Evolutionary conservation across 2,329 filamentous ascomycete genomes (phyloP), one percentile per base, ranked within the genome.

Genomic region (Diaporthe australafricana): DNA sequence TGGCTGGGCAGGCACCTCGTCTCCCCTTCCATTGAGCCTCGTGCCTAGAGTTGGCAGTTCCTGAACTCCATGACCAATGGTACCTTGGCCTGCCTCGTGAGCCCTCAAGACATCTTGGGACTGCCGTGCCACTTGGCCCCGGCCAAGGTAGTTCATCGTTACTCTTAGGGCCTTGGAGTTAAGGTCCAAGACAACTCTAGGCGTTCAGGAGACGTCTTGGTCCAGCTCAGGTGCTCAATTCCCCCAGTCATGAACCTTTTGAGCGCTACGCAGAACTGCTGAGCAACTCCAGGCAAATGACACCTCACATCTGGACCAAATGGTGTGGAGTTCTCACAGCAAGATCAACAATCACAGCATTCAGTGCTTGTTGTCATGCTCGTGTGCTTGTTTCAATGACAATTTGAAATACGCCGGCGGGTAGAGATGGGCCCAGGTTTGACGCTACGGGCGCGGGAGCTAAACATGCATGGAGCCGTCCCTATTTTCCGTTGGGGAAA

Each of bases 361-460:
- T 38, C 60, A 38, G 38, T 38, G 60, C 60, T 17, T 22, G 30
- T 25, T 48, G 53, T 25, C 53, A 27, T 50, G 42, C 17, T 35
- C 27, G 30, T 38, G 42, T 65, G 45, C 60, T 50, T 38, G 60
- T 65, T 65, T 65, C 60, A 65, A 65, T 65, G 60, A 16, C n/a
- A 50, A 65, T 65, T 65, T 65, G 60, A 65, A 65, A 65, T 65
- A 63, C 60, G 60, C 60, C 60, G 45, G 60, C 60, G 60, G 60
- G 60, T 38, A 38, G 30, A 38, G 30, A 65, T 50, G 60, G 60
- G 45, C 45, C 60, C 12, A 38, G 7, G 60, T 65, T 65, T 65
- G 60, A 65, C 60, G 60, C 60, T 65, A 65, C 60, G n/a, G 45
- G 45, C 45, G 60, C 60, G 60, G 60, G 60, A 65, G 60, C 60